Base-by-base conservation (phyloP, 768 basidiomycete genomes). In the Termitomyces eurrhizus region DNA sequence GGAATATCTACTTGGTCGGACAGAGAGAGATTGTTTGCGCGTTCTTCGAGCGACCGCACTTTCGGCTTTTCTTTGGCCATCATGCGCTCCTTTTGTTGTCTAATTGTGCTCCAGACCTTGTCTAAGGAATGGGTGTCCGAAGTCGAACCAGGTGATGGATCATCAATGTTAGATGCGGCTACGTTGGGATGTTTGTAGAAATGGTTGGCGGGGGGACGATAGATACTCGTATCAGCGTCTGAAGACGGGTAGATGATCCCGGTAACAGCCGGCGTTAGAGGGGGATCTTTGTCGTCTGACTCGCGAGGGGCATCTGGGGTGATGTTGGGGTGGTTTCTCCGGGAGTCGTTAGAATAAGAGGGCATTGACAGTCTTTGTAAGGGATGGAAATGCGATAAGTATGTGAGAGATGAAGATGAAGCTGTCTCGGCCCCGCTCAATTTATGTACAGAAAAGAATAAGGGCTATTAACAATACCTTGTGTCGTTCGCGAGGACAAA, bases 51-150 rank as follows among this genome's bases (percentile, higher is more conserved):
- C 24, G 88, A 90, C 70, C 84, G 83, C 49, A 90, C 85, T 71
- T 90, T 90, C 35, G 85, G 80, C 55, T 83, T 83, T 66, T 85
- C 80, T 65, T 84, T 84, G 46, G 85, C 86, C 79, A 90, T 86
- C 65, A 81, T 80, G 63, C 76, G 79, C 53, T 83, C 84, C 71
- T 90, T 90, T 72, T 82, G 77, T 69, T 82, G 80, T 49, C 87
- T 81, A 56, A 90, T 80, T 57, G 81, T 78, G 59, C 75, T 80
- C 89, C 89, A 90, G n/a, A 90, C 72, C 24, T 82, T 74, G 66
- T 88, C 81, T 62, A 90, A 73, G 14, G 78, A 74, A 36, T 75
- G 66, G 33, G 73, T 67, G 53, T 80, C 78, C 32, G 71, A 70
- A 18, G 77, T 76, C 24, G 77, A 78, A 56, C 76, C 76, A 32